Conservation (phyloP, 148 eudicot genomes). For the Gaultheria prostrata region DNA sequence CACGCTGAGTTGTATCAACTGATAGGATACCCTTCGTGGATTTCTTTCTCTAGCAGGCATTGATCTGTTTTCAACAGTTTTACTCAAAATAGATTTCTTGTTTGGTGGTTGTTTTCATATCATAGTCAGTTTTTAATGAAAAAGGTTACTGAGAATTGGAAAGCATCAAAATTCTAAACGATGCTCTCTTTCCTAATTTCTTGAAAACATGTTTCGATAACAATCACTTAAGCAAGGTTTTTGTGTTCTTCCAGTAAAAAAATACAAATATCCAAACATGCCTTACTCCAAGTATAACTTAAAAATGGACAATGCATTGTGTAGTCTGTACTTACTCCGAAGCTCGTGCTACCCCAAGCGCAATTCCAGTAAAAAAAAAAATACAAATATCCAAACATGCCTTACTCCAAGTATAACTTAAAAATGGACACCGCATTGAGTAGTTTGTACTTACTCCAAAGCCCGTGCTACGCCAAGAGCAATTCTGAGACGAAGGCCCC, state of each 20-base stretch:
- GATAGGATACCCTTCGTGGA: not conserved
- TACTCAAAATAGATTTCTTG: not conserved
- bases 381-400: not conserved
- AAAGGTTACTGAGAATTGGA: not conserved
- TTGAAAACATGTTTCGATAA: not conserved
- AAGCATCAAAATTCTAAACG: not conserved
- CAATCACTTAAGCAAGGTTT: not conserved
- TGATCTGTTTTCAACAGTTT: not conserved
- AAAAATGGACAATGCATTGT: not conserved
- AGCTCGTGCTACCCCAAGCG: slow-evolving; percentile 74
- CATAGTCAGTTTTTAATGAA: not conserved
- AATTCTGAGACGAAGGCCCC: slow-evolving; percentile 74
- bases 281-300: not conserved
- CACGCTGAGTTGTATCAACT: not conserved
- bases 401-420: not conserved
- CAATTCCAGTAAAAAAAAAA: slow-evolving; percentile 42
- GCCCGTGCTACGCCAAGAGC: slow-evolving; percentile 80
- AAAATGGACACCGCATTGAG: not conserved
- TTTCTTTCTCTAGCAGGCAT: not conserved
- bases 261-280: not conserved
- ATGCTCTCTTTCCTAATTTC: not conserved
- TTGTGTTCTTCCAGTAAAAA: not conserved
- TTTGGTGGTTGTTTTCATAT: not conserved
- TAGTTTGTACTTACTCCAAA: slow-evolving; percentile 54
- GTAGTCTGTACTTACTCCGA: slow-evolving; percentile 52